Evolutionary conservation across 352 stramenopile species (phyloP), one percentile per base, ranked within the genome.

Genomic region (Globisporangium camurandrum): DNA sequence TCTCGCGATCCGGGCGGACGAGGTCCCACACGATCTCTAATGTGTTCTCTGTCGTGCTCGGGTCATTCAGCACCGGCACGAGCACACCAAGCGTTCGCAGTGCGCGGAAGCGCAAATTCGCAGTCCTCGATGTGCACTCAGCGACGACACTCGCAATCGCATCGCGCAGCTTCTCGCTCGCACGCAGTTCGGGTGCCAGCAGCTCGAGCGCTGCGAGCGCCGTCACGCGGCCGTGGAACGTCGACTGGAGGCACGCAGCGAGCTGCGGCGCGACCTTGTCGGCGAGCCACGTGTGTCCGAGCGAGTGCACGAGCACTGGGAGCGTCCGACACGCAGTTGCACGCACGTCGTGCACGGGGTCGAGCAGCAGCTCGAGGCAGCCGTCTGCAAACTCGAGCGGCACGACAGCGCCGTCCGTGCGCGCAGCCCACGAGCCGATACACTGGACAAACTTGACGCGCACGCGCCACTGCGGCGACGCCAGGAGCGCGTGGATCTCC

Each of bases 401-500:
- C 12, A 90, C 64, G 38, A 62, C 46, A 8, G 70, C 64, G 4
- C 72, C 73, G 48, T 90, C 76, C 0, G 67, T 63, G 44, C 78
- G 78, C 47, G 85, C 78, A 4, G 77, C 75, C 81, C 81, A 95
- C 4, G 82, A 77, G 39, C 68, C 77, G 34, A 95, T 76, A 46
- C 84, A 90, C 58, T 95, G 71, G 34, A 91, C 78, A 64, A 86
- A 92, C 45, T 91, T 89, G 22, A 95, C 73, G 19, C 84, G 84
- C 20, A 91, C 75, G 45, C 84, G 79, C 84, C 84, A 95, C 51
- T 86, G 73, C 12, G 65, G 54, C n/a, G 81, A 90, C 30, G 71
- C 66, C 27, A 62, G 64, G 10, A 93, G 64, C 8, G 73, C 70
- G 54, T 86, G 69, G 47, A 93, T 73, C 6, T 71, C 75, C 0